Evolutionary conservation across 345 rosid species (phyloP).

Genomic region (Streptanthus diversifolius): DNA sequence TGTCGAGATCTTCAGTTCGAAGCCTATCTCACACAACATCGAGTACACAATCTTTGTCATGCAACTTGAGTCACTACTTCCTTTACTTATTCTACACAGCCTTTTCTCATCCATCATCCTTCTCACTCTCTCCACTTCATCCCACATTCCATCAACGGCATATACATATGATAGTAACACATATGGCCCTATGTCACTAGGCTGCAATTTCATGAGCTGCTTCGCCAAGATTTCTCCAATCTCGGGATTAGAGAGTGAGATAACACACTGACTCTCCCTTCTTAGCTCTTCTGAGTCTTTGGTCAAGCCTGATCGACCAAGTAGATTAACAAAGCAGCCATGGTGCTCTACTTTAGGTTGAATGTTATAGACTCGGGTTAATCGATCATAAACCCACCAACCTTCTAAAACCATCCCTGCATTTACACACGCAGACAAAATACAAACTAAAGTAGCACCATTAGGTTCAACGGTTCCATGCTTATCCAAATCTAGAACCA

Average conservation of each 20-base stretch:
- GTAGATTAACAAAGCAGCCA: constrained; percentile 60
- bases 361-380: constrained; percentile 48
- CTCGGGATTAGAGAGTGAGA: constrained; percentile 32
- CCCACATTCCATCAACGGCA: constrained; percentile 57
- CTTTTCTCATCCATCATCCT: constrained; percentile 41
- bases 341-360: constrained; percentile 53
- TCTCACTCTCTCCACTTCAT: constrained; percentile 47
- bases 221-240: constrained; percentile 51
- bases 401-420: constrained; percentile 61
- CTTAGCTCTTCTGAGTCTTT: constrained; percentile 40
- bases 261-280: constrained; percentile 35
- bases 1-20: constrained; percentile 30
- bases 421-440: constrained; percentile 52
- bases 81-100: constrained; percentile 23
- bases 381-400: constrained; percentile 57
- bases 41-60: constrained; percentile 37
- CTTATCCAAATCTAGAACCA: constrained; percentile 53
- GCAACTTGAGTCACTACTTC: constrained; percentile 19
- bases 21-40: constrained; percentile 51
- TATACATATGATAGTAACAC: constrained; percentile 48
- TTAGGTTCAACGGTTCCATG: constrained; percentile 40
- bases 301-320: constrained; percentile 46
- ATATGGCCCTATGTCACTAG: constrained; percentile 43
- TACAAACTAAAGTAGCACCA: constrained; percentile 49
- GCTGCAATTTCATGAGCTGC: constrained; percentile 46